Base-by-base conservation (phyloP, 306 rosid species). In the Acmispon strigosus region DNA sequence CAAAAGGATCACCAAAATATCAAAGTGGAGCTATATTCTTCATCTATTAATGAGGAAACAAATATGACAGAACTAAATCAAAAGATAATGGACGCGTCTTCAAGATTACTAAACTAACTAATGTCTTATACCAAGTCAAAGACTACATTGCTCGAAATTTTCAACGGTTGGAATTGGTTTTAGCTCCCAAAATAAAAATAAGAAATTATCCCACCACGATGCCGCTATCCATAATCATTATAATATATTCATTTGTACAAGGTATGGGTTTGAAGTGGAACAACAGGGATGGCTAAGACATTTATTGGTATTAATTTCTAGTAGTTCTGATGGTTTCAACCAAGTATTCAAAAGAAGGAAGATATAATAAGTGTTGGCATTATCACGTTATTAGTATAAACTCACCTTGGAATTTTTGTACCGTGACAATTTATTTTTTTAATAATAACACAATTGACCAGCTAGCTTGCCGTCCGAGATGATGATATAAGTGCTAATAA, bases 401-500 rank as follows among this genome's bases (percentile, higher is more conserved):
- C 32, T 27, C 32, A 27, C 32, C 32, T 27, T 27, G 32, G 2
- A 2, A 0, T 3, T 27, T 27, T 27, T 27, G 32, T 1, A 27
- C 2, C 32, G 32, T 27, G 32, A 27, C 32, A 27, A 27, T 1
- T 27, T 22, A 1, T 22, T 22, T 22, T 22, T 22, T 22, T 22
- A 22, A 1, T 1, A 32, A 5, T 32, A 32, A 6, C 6, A 32
- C 37, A 32, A 32, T 45, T 58, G 19, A 19, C 9, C 61, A 63
- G 36, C 45, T 70, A 44, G 41, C 41, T 78, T 66, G 86, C 86
- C 86, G 83, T 75, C 83, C 78, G 4, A 51, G 14, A 37, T 9
- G 15, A 67, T 52, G 17, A 51, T 59, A 51, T 16, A 20, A 8
- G 19, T 24, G 8, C 39, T 67, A 47, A 32, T 41, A 47, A 29